These are phyloP conservation scores for Pleurotus sapidus DNA, from an alignment of 768 basidiomycete species.

Conservation along the genomic window DNA sequence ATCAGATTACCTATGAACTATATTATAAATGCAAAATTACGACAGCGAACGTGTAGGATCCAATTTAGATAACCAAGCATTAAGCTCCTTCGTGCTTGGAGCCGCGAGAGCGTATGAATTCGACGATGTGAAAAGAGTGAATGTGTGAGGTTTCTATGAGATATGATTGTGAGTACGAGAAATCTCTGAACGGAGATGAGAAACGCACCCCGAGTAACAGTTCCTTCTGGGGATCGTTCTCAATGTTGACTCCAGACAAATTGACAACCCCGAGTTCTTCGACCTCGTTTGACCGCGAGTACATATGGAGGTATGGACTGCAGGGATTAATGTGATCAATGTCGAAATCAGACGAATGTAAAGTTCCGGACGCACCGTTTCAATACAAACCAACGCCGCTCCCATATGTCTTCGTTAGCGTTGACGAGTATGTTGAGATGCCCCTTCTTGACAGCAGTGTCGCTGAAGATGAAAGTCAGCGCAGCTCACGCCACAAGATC, in stretches of 20 bases:
- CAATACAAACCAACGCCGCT: slow-evolving; percentile 82
- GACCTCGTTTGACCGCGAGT: slow-evolving; percentile 77
- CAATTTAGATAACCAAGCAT: slow-evolving; percentile 80
- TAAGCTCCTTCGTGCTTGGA: slow-evolving; percentile 76
- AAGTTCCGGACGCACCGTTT: slow-evolving; percentile 52
- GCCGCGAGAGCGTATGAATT: slow-evolving; percentile 92
- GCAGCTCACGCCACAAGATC: neutral
- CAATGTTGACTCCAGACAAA: slow-evolving; percentile 80
- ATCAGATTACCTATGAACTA: neutral
- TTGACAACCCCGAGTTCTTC: slow-evolving; percentile 85
- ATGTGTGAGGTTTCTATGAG: slow-evolving; percentile 74
- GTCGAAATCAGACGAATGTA: slow-evolving; percentile 8
- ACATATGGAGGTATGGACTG: slow-evolving; percentile 90
- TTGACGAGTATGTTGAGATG: slow-evolving; percentile 77
- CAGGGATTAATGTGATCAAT: neutral
- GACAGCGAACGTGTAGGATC: slow-evolving; percentile 72
- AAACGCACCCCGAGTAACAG: slow-evolving; percentile 75
- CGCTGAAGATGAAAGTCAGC: slow-evolving; percentile 39
- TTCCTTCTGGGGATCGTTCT: slow-evolving; percentile 85
- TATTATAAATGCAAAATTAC: neutral
- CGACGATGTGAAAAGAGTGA: slow-evolving; percentile 88
- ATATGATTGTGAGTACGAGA: neutral
- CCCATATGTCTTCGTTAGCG: slow-evolving; percentile 80
- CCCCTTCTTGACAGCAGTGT: slow-evolving; percentile 83
- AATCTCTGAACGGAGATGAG: slow-evolving; percentile 7